phyloP scores from a whole-genome alignment of 768 basidiomycete genomes.

The Tricholoma sp. region DNA sequence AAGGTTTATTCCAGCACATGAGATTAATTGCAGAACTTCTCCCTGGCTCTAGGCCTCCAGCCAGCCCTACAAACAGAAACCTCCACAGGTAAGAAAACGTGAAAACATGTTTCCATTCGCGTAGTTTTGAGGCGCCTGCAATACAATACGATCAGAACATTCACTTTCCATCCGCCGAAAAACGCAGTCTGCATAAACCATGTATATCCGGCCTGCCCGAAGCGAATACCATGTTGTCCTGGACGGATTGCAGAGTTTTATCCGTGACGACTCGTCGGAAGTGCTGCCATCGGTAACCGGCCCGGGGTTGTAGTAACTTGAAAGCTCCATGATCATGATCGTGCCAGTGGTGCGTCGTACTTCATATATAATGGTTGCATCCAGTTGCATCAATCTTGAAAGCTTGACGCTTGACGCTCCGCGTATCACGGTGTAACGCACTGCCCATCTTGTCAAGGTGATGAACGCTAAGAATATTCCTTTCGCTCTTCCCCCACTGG shows the following conservation, averaged over 20 bases:
- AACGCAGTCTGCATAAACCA: background rate
- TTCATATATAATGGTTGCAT: too few relatives aligned
- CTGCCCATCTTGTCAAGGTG: too few relatives aligned
- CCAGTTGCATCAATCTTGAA: too few relatives aligned
- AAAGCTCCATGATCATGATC: too few relatives aligned
- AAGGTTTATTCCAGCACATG: constrained; percentile 25
- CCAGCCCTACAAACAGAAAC: too few relatives aligned
- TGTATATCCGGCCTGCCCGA: background rate
- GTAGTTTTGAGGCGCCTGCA: background rate
- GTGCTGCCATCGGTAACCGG: too few relatives aligned
- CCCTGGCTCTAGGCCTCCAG: constrained; percentile 16
- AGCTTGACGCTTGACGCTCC: too few relatives aligned
- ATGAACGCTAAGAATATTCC: too few relatives aligned
- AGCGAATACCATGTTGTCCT: background rate
- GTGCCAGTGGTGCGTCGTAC: too few relatives aligned
- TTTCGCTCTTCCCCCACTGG: too few relatives aligned
- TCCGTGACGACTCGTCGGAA: background rate
- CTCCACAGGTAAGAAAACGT: background rate
- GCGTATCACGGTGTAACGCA: too few relatives aligned
- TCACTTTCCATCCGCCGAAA: background rate
- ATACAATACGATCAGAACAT: background rate
- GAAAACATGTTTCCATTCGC: background rate
- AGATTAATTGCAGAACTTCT: constrained; percentile 42
- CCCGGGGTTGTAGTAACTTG: too few relatives aligned
- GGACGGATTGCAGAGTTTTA: background rate